A percentile compares a stretch with the other conserved stretches of the same genome.
These are phyloP conservation scores for Cetraspora pellucida DNA, from an alignment of 192 early-diverging fungal species.

Conservation along the genomic window DNA sequence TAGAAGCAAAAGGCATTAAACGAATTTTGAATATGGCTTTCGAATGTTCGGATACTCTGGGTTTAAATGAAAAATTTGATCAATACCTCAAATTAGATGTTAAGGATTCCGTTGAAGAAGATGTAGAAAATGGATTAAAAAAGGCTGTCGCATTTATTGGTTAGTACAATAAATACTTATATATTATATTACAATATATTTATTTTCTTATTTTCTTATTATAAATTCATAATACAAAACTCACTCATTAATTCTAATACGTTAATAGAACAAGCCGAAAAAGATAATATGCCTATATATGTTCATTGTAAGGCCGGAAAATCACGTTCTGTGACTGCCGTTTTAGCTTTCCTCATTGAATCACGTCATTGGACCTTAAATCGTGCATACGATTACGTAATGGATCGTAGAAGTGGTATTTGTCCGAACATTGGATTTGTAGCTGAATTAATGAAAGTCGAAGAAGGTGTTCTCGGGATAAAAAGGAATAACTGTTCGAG, in stretches of 20 bases:
- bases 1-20: constrained; percentile 59
- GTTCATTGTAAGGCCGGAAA: constrained; percentile 82
- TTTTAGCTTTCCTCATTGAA: constrained; percentile 69
- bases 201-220: not conserved
- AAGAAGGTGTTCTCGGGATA: constrained; percentile 58
- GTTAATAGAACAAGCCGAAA: constrained; percentile 39
- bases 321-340: constrained; percentile 73
- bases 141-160: constrained; percentile 70
- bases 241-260: not conserved
- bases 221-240: not conserved
- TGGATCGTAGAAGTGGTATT: constrained; percentile 62
- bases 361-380: constrained; percentile 63
- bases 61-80: constrained; percentile 42
- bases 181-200: too few species aligned
- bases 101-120: constrained; percentile 67
- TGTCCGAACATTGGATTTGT: constrained; percentile 82
- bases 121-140: constrained; percentile 61
- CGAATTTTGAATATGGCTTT: constrained; percentile 81
- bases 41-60: constrained; percentile 63
- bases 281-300: constrained; percentile 55
- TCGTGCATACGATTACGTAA: constrained; percentile 68
- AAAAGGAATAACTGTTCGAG: constrained; percentile 32
- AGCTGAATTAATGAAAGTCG: constrained; percentile 66
- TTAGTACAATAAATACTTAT: too few species aligned
- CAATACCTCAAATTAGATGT: constrained; percentile 54